Evolutionary conservation across 192 early-diverging fungal species (phyloP).

Genomic region (Podila clonocystis): DNA sequence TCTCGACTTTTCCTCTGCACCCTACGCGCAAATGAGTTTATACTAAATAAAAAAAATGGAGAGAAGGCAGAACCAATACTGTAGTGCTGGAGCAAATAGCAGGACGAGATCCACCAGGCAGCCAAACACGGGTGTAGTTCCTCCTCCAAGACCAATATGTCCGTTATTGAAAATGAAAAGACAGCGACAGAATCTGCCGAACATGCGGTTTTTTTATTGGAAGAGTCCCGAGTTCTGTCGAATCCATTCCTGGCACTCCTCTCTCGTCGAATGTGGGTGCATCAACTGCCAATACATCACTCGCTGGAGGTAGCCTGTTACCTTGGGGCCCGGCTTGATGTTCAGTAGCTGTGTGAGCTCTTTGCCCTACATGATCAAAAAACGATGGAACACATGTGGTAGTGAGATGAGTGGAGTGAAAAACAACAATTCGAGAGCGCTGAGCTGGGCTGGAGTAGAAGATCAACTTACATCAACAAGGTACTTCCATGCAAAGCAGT

Average conservation of each 20-base stretch:
- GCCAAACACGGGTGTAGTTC: too few relatives aligned
- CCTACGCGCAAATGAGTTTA: too few relatives aligned
- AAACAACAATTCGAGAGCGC: background rate
- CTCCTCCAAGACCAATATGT: too few relatives aligned
- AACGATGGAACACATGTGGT: background rate
- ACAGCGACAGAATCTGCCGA: too few relatives aligned
- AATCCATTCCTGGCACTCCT: conserved; percentile 70
- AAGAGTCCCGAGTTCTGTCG: conserved; percentile 29
- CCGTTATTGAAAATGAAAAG: too few relatives aligned
- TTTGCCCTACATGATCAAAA: conserved; percentile 66
- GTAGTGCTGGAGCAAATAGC: too few relatives aligned
- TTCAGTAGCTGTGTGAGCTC: conserved; percentile 66
- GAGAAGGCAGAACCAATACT: too few relatives aligned
- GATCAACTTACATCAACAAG: conserved; percentile 56
- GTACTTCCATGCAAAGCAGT: conserved; percentile 59
- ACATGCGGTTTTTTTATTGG: background rate
- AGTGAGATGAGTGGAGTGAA: background rate
- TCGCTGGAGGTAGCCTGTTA: conserved; percentile 68
- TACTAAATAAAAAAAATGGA: too few relatives aligned
- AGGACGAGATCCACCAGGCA: too few relatives aligned
- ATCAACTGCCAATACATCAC: conserved; percentile 90
- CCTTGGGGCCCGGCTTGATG: conserved; percentile 77
- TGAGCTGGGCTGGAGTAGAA: conserved; percentile 18
- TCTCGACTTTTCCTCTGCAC: too few relatives aligned
- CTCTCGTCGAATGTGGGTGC: conserved; percentile 67